phyloP scores from a whole-genome alignment of 768 basidiomycete species.

The Leccinum aurantiacum region DNA sequence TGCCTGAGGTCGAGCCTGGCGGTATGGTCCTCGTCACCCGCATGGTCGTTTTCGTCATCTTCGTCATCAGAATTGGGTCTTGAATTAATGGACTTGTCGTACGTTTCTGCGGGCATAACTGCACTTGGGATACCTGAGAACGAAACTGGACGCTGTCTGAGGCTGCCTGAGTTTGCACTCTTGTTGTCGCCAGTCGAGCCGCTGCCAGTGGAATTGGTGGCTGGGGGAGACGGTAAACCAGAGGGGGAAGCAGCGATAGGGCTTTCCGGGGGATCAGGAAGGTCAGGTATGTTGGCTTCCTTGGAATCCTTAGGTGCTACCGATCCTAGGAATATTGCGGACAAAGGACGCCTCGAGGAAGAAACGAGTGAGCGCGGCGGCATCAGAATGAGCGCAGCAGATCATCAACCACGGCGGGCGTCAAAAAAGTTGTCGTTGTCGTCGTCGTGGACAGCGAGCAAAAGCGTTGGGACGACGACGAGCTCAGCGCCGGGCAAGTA shows the following conservation, averaged over 20 bases:
- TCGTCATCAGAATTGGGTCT: slow-evolving; percentile 43
- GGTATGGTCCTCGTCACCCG: slow-evolving; percentile 64
- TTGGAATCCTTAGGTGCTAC: slow-evolving; percentile 42
- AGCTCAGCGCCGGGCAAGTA: slow-evolving; percentile 16
- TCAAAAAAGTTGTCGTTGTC: slow-evolving; percentile 13
- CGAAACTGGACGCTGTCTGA: slow-evolving; percentile 36
- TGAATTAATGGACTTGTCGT: slow-evolving; percentile 36
- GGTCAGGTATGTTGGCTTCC: slow-evolving; percentile 52
- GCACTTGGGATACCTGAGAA: slow-evolving; percentile 25
- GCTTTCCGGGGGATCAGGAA: slow-evolving; percentile 68
- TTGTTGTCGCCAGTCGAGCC: slow-evolving; percentile 68
- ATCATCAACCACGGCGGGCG: slow-evolving; percentile 30
- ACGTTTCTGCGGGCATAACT: slow-evolving; percentile 42
- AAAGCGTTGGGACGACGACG: slow-evolving; percentile 20
- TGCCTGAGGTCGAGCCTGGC: slow-evolving; percentile 47
- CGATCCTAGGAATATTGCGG: slow-evolving; percentile 58
- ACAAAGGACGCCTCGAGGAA: slow-evolving; percentile 53
- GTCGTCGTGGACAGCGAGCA: slow-evolving; percentile 31
- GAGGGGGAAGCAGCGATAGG: slow-evolving; percentile 56
- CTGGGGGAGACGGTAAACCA: slow-evolving; percentile 80
- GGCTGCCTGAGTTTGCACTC: slow-evolving; percentile 41
- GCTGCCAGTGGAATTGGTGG: slow-evolving; percentile 82
- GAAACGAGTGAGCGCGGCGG: slow-evolving; percentile 47
- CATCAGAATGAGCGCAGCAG: slow-evolving; percentile 38
- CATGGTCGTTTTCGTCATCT: slow-evolving; percentile 48